Evolutionary conservation across 2,329 filamentous ascomycete genomes (phyloP).

Genomic region (Fusarium longipes): DNA sequence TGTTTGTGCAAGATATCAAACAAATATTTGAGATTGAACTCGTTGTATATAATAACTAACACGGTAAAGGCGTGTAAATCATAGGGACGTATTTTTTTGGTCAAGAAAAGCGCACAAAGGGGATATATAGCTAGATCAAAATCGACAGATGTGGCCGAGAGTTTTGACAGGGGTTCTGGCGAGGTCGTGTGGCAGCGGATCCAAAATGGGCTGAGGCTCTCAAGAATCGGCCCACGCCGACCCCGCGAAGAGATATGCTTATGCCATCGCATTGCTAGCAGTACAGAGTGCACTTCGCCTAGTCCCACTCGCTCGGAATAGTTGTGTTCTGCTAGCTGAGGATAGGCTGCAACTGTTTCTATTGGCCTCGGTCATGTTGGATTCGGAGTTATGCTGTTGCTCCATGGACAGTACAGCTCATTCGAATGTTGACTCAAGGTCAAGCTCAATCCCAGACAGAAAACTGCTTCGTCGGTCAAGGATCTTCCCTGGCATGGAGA

Average conservation of each 20-base stretch:
- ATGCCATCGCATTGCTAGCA: conserved; percentile 37
- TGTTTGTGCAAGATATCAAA: conserved; percentile 24
- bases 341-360: conserved; percentile 22
- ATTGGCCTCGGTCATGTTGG: conserved; percentile 27
- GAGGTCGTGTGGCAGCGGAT: conserved; percentile 51
- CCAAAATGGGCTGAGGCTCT: conserved; percentile 52
- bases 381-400: conserved; percentile 27
- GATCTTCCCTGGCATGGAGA: conserved; percentile 27
- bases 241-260: conserved; percentile 49
- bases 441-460: conserved; percentile 23
- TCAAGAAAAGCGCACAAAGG: conserved; percentile 42
- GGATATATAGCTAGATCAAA: conserved; percentile 48
- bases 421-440: not conserved
- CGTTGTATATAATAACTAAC: conserved; percentile 32
- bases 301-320: not conserved
- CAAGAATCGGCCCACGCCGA: conserved; percentile 53
- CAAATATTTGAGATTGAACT: conserved; percentile 19
- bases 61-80: conserved; percentile 29
- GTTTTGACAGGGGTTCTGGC: conserved; percentile 48
- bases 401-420: conserved; percentile 5
- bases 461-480: conserved; percentile 20
- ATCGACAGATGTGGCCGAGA: conserved; percentile 48
- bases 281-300: conserved; percentile 1
- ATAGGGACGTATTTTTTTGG: conserved; percentile 16
- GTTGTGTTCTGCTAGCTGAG: not conserved